phyloP scores from a whole-genome alignment of 768 basidiomycete genomes.

The Galerina sulciceps region DNA sequence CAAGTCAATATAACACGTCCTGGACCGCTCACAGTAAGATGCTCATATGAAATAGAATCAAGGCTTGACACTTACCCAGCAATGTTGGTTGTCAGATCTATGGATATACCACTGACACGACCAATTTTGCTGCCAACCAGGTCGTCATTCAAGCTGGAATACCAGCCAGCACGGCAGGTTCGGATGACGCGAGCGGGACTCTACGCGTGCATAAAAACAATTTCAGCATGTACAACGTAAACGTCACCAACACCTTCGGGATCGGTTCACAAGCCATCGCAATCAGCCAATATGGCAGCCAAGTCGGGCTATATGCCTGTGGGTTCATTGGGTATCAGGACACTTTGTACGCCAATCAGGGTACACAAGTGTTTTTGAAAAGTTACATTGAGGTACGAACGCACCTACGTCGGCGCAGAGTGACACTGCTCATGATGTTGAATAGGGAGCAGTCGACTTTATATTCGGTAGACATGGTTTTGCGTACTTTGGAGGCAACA shows the following conservation, averaged over 20 bases:
- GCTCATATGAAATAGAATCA: not conserved
- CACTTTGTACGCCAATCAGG: constrained; percentile 46
- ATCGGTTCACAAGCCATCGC: constrained; percentile 49
- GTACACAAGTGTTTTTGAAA: constrained; percentile 50
- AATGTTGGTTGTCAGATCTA: constrained; percentile 33
- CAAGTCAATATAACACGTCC: constrained; percentile 45
- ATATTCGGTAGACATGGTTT: constrained; percentile 47
- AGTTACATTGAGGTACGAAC: constrained; percentile 47
- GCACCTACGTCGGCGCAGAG: not conserved
- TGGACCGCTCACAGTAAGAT: constrained; percentile 42
- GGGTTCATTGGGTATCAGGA: constrained; percentile 51
- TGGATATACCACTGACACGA: constrained; percentile 36
- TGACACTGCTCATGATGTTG: not conserved
- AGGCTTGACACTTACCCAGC: not conserved
- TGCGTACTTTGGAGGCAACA: constrained; percentile 52
- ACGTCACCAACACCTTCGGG: constrained; percentile 49
- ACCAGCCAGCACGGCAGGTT: constrained; percentile 30
- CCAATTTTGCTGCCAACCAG: constrained; percentile 30
- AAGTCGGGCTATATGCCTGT: constrained; percentile 47
- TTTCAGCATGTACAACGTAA: constrained; percentile 51
- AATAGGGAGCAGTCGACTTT: constrained; percentile 47
- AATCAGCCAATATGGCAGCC: constrained; percentile 48
- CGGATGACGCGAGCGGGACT: constrained; percentile 42
- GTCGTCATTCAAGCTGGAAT: constrained; percentile 31
- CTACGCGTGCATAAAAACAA: constrained; percentile 49